Conservation (phyloP, 2,329 filamentous ascomycete species). For the Ampelomyces quisqualis region DNA sequence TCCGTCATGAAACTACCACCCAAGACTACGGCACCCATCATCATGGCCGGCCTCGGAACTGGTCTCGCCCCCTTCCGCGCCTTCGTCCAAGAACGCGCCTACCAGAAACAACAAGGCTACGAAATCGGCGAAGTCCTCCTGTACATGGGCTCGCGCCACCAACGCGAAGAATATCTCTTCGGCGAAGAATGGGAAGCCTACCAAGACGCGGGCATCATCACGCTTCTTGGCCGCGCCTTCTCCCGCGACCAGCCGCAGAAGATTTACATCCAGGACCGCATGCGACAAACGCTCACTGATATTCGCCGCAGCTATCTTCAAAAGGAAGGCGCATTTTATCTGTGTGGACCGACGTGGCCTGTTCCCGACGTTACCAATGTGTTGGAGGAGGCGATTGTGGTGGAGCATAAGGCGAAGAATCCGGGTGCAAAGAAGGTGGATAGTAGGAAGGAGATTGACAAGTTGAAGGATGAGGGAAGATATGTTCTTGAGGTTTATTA, state of each 20-base stretch:
- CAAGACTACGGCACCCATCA: slow-evolving; percentile 84
- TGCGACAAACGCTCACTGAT: slow-evolving; percentile 81
- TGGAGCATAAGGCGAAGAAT: slow-evolving; percentile 65
- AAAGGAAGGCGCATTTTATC: slow-evolving; percentile 90
- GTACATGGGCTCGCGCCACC: slow-evolving; percentile 95
- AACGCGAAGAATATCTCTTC: slow-evolving; percentile 97
- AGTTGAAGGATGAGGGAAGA: slow-evolving; percentile 88
- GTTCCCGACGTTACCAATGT: slow-evolving; percentile 96
- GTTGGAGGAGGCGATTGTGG: slow-evolving; percentile 84
- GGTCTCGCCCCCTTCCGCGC: slow-evolving; percentile 98
- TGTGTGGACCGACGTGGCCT: slow-evolving; percentile 97
- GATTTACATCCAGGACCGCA: slow-evolving; percentile 99
- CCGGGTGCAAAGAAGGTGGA: slow-evolving; percentile 71
- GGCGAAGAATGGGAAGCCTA: slow-evolving; percentile 99
- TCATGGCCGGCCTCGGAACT: slow-evolving; percentile 98
- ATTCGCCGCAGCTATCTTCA: slow-evolving; percentile 84
- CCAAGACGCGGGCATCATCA: slow-evolving; percentile 91
- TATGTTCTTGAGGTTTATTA: slow-evolving; percentile 98
- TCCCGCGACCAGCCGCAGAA: slow-evolving; percentile 96
- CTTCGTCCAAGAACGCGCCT: slow-evolving; percentile 95
- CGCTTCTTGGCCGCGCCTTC: slow-evolving; percentile 88
- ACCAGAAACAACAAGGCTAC: slow-evolving; percentile 97
- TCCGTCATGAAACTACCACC: slow-evolving; percentile 98
- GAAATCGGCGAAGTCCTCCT: slow-evolving; percentile 89
- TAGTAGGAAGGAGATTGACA: slow-evolving; percentile 87